phyloP scores from a whole-genome alignment of 176 grass and related monocot genomes.

The Eragrostis curvula region DNA sequence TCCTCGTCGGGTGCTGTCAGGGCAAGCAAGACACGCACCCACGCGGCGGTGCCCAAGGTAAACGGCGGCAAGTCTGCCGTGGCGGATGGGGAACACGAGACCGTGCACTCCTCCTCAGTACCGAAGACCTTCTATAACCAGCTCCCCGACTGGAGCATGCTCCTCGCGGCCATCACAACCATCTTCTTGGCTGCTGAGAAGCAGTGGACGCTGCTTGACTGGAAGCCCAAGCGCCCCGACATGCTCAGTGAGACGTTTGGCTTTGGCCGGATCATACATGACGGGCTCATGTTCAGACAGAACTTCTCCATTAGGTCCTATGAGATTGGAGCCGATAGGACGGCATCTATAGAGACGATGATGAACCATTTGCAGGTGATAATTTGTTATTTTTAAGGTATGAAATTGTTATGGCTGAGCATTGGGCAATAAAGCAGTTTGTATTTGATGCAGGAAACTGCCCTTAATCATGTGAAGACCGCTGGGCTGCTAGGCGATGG shows the following conservation, averaged over 20 bases:
- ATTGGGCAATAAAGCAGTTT: not conserved
- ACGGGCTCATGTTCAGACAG: constrained; percentile 85
- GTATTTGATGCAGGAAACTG: constrained; percentile 60
- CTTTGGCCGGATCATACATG: constrained; percentile 75
- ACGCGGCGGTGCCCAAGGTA: constrained; percentile 77
- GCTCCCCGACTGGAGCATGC: constrained; percentile 95
- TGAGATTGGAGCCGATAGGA: constrained; percentile 88
- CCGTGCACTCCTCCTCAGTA: constrained; percentile 28
- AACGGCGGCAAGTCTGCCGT: constrained; percentile 55
- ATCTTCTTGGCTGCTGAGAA: constrained; percentile 93
- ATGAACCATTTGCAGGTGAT: constrained; percentile 98
- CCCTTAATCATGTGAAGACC: constrained; percentile 90
- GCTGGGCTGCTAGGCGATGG: constrained; percentile 87
- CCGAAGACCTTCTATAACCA: constrained; percentile 94
- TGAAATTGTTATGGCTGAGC: not conserved
- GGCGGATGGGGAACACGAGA: constrained; percentile 57
- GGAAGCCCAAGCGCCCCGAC: constrained; percentile 89
- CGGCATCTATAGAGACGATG: constrained; percentile 88
- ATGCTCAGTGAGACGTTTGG: constrained; percentile 88
- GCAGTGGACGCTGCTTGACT: constrained; percentile 90
- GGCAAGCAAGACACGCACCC: constrained; percentile 53
- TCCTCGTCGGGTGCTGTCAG: constrained; percentile 47
- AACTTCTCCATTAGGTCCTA: constrained; percentile 95
- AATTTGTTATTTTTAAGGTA: constrained; percentile 21
- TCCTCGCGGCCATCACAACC: constrained; percentile 83